phyloP scores from a whole-genome alignment of 2,329 filamentous ascomycete species.

The Trichoderma simmonsii region DNA sequence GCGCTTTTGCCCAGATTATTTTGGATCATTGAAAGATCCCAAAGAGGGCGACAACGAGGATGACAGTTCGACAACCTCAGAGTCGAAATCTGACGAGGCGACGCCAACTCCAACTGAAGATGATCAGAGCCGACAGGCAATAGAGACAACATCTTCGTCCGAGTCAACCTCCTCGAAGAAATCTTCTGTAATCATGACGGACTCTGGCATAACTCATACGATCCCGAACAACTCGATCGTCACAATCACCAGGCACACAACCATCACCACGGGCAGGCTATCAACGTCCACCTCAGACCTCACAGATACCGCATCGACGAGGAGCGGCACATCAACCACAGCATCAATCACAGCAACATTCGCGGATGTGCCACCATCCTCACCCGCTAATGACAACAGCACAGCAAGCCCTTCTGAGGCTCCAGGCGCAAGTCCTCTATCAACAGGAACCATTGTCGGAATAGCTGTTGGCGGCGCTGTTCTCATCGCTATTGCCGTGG shows the following conservation, averaged over 20 bases:
- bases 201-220: constrained; percentile 37
- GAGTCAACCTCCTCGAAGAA: neutral
- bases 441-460: constrained; percentile 35
- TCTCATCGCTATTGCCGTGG: constrained; percentile 27
- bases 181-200: constrained; percentile 29
- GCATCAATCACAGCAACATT: constrained; percentile 13
- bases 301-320: constrained; percentile 12
- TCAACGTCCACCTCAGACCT: constrained; percentile 16
- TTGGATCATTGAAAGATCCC: neutral
- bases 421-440: constrained; percentile 20
- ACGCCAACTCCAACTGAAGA: neutral
- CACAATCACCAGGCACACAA: constrained; percentile 36
- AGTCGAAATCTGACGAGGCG: neutral
- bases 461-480: constrained; percentile 31
- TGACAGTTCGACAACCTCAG: neutral
- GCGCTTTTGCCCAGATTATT: constrained; percentile 29
- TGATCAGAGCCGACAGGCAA: neutral
- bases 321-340: neutral
- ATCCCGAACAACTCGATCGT: constrained; percentile 35
- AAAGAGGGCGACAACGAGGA: neutral
- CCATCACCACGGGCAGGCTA: constrained; percentile 29
- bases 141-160: neutral
- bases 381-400: constrained; percentile 20
- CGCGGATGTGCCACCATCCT: constrained; percentile 3
- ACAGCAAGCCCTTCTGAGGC: neutral